phyloP scores from a whole-genome alignment of 2,329 filamentous ascomycete species.

The Emergomyces orientalis region DNA sequence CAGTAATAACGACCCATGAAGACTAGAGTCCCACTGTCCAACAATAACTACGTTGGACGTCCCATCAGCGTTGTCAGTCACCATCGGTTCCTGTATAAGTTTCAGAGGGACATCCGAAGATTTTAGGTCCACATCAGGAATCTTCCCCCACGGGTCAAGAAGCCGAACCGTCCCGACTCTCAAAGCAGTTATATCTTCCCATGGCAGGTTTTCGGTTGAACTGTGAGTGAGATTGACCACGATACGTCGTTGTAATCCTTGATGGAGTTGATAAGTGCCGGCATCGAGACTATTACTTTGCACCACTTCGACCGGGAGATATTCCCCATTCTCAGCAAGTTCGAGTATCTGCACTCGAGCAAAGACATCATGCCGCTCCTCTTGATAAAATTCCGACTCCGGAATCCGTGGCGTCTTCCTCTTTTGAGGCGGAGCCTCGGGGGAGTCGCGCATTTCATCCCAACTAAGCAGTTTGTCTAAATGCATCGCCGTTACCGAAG shows the following conservation, averaged over 20 bases:
- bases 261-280: constrained; percentile 91
- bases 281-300: constrained; percentile 73
- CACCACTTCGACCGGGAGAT: constrained; percentile 84
- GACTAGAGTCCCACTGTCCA: constrained; percentile 94
- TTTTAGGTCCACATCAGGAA: constrained; percentile 64
- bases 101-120: constrained; percentile 68
- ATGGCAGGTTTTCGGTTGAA: constrained; percentile 77
- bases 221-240: constrained; percentile 84
- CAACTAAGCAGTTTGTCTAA: constrained; percentile 94
- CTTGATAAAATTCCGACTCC: constrained; percentile 84
- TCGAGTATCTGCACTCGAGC: constrained; percentile 82
- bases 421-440: constrained; percentile 47
- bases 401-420: constrained; percentile 61
- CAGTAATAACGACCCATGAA: constrained; percentile 85
- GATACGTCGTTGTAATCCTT: constrained; percentile 83
- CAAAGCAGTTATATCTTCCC: constrained; percentile 71
- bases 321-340: constrained; percentile 81
- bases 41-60: constrained; percentile 76
- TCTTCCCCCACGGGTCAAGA: constrained; percentile 75
- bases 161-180: constrained; percentile 74
- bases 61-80: constrained; percentile 80
- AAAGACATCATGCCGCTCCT: constrained; percentile 90
- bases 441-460: constrained; percentile 90
- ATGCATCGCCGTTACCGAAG: constrained; percentile 84
- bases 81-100: constrained; percentile 64